phyloP scores from a whole-genome alignment of 495 filamentous ascomycete species.

The Bacidia rubella region DNA sequence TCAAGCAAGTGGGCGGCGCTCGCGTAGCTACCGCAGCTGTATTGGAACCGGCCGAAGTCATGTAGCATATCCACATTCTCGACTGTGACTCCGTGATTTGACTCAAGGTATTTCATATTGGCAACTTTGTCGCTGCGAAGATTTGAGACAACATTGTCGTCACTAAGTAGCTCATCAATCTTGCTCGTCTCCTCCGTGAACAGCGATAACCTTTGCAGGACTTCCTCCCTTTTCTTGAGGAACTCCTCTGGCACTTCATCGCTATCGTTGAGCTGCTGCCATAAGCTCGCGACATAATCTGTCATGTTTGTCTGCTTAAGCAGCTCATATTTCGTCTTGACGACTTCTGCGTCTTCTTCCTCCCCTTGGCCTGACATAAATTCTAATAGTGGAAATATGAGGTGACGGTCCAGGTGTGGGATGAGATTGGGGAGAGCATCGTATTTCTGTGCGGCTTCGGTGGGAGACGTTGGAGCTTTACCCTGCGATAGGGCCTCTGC shows the following conservation, averaged over 20 bases:
- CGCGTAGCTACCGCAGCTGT: conserved; percentile 84
- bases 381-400: conserved; percentile 88
- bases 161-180: conserved; percentile 69
- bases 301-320: conserved; percentile 96
- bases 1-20: conserved; percentile 82
- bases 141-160: conserved; percentile 76
- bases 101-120: conserved; percentile 91
- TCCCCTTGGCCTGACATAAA: conserved; percentile 46
- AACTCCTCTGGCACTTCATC: conserved; percentile 73
- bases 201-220: conserved; percentile 63
- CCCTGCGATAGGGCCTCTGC: conserved; percentile 43
- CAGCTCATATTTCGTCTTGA: conserved; percentile 75
- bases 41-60: conserved; percentile 90
- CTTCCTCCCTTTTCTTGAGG: conserved; percentile 73
- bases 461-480: conserved; percentile 33
- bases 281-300: conserved; percentile 83
- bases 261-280: conserved; percentile 71
- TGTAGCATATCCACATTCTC: conserved; percentile 92
- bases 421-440: conserved; percentile 82
- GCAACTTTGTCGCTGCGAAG: conserved; percentile 90
- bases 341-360: conserved; percentile 55
- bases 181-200: conserved; percentile 74
- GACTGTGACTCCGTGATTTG: conserved; percentile 79
- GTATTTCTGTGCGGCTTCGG: conserved; percentile 50
- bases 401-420: conserved; percentile 84